Base-by-base conservation (phyloP, 306 rosid genomes). In the Castanea crenata region DNA sequence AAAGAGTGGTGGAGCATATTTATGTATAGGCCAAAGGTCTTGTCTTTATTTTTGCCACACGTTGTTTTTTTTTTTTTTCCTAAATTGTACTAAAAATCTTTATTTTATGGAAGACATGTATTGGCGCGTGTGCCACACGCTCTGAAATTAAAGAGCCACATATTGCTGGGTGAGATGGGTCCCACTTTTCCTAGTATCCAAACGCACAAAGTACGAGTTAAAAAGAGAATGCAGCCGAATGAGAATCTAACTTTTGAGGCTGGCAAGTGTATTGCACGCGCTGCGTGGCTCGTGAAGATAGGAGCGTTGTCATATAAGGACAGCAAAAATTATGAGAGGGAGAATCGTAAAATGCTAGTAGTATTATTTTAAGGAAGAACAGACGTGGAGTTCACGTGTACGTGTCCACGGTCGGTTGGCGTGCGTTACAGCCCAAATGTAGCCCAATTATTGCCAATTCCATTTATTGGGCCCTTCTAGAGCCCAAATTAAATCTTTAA, bases 301-400 rank as follows among this genome's bases (percentile, higher is more conserved):
- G 55, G 27, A 7, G 29, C 14, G 15, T 5, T 25, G 21, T 15
- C 11, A 31, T 51, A n/a, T 52, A 64, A 38, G 20, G 77, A 75
- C 78, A 73, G 59, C 71, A 18, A 76, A 59, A 71, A 56, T 75
- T 64, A 65, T 51, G 86, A 34, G 23, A 12, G 25, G 41, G 70
- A 32, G 75, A n/a, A 68, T 59, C 62, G 76, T 16, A 10, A 59
- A 55, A 63, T 20, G 29, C 14, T 46, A 6, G 25, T 44, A 4
- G 19, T 31, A 7, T 41, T 35, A 34, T 41, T 67, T 34, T 15
- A 2, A 3, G 21, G 52, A 5, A 6, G 15, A 31, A 6, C 1
- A 18, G 71, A 34, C 71, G 86, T 81, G 86, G 84, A 2, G 21
- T 85, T 81, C 91, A 85, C 86, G 91, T 85, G 88, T 76, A 23